phyloP scores from a whole-genome alignment of 768 basidiomycete genomes.

The Pleurotus sapidus region DNA sequence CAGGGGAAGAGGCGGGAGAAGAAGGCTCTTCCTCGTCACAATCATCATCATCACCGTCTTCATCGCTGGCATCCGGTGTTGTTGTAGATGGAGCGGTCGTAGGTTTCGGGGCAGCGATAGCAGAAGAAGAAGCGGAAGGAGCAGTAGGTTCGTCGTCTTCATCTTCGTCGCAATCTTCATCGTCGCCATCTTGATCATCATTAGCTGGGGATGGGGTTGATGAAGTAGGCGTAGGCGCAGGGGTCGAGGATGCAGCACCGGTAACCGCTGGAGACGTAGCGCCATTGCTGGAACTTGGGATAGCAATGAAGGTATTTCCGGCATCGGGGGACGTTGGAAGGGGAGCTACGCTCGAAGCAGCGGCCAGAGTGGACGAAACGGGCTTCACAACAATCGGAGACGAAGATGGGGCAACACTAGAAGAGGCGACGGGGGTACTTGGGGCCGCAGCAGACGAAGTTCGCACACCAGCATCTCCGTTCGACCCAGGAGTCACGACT shows the following conservation, averaged over 20 bases:
- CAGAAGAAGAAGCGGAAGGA: conserved; percentile 1
- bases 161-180: too few relatives aligned
- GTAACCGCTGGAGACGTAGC: background rate
- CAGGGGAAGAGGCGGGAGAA: conserved; percentile 1
- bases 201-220: background rate
- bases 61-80: background rate
- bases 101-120: background rate
- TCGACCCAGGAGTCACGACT: conserved; percentile 16
- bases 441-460: conserved; percentile 3
- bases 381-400: background rate
- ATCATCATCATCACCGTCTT: too few relatives aligned
- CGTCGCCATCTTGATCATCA: too few relatives aligned
- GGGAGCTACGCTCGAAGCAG: background rate
- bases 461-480: background rate
- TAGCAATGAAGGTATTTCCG: background rate
- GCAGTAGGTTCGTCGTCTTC: background rate
- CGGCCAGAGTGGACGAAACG: background rate
- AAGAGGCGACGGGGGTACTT: background rate
- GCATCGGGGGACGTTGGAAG: background rate
- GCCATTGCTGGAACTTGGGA: background rate
- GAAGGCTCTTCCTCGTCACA: background rate
- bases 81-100: conserved; percentile 1
- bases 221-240: background rate
- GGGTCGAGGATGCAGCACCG: background rate
- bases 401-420: background rate